Evolutionary conservation across 2,329 filamentous ascomycete species (phyloP), one percentile per base, ranked within the genome.

Genomic region (Blastomyces percursus): DNA sequence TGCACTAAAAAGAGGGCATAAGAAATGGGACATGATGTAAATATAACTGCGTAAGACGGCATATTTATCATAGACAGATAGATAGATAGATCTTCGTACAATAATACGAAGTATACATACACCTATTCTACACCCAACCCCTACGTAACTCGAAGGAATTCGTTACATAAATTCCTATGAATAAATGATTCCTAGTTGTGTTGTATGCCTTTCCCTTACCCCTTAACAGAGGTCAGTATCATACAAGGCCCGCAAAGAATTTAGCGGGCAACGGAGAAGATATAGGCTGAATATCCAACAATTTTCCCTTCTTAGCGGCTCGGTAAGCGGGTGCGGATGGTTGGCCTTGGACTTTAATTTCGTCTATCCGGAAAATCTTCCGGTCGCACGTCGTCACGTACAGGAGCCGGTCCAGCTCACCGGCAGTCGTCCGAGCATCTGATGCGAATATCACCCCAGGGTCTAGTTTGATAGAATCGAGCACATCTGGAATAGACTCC

Each of bases 271-370:
- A 66, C 32, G 62, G 16, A 38, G 30, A 64, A 46, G 65, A 66
- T 16, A 63, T 68, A 38, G 69, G 68, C 58, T 65, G 67, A 54
- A 71, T 68, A 58, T 71, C 67, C 52, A 77, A 67, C 69, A 77
- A 72, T 42, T 70, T 71, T 64, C 76, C 76, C 61, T 78, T 77
- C 42, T 76, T 67, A 38, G 76, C 73, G 60, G 73, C 73, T 19
- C 69, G 67, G 59, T 74, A 70, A 7, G 72, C 75, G 48, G 72
- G 71, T n/a, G 72, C 69, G 48, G 69, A 70, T 58, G 67, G 69
- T 35, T 73, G 70, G 0, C 74, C 75, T 69, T 78, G 74, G 11
- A 77, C 74, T 62, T 76, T 77, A 68, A 77, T 71, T 56, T 71
- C 68, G 42, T 73, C 67, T 30, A 78, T 70, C 35, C 70, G 71